A percentile compares a stretch with the other conserved stretches of the same genome.
Evolutionary conservation across 164 flowering plant species (phyloP).

Genomic region (Nymphaea thermarum): DNA sequence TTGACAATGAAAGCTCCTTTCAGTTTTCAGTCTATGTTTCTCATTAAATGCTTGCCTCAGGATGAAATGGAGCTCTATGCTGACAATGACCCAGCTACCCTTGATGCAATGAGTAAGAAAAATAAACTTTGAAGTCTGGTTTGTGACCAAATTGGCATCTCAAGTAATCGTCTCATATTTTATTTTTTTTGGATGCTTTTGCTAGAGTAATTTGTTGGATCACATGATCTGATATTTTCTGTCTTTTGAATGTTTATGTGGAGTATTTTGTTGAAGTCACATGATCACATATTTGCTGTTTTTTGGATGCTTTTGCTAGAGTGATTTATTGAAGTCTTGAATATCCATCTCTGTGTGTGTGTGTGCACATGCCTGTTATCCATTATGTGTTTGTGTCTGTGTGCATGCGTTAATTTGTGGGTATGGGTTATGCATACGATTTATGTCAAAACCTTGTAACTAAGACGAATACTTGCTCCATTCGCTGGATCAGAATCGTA

Average conservation of each 20-base stretch:
- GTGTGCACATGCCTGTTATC: no score
- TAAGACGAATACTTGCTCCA: neutral
- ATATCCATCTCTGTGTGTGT: no score
- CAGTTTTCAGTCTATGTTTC: neutral
- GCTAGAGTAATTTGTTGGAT: neutral
- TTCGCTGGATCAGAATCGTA: neutral
- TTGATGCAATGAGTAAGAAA: conserved; percentile 73
- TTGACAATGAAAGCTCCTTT: neutral
- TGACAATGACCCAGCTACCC: conserved; percentile 92
- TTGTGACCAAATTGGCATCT: neutral
- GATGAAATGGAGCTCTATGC: conserved; percentile 72
- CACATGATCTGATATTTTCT: neutral
- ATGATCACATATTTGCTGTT: neutral
- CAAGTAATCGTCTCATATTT: neutral
- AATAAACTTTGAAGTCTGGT: neutral
- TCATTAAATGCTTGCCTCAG: conserved; percentile 22
- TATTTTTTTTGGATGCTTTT: neutral
- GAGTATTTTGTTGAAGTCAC: neutral
- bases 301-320: neutral
- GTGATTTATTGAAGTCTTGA: neutral
- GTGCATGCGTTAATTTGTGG: no score
- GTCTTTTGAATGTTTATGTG: no score
- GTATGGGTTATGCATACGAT: no score
- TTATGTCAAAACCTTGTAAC: no score
- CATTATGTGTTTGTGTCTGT: no score